phyloP scores from a whole-genome alignment of 2,329 filamentous ascomycete genomes.

The Phialocephala sp. region DNA sequence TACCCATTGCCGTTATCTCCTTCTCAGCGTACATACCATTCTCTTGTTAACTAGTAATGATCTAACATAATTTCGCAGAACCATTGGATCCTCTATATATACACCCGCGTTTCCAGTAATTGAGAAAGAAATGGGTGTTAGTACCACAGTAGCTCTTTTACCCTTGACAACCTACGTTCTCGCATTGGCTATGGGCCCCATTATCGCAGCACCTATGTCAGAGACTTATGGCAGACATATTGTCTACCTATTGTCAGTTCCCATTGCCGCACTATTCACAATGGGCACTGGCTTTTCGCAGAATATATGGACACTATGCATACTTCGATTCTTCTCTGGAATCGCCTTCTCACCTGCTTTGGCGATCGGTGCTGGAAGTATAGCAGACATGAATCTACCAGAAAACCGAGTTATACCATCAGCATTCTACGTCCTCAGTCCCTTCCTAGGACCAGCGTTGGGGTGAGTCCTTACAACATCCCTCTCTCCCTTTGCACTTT shows the following conservation, averaged over 20 bases:
- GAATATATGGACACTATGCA: slow-evolving; percentile 50
- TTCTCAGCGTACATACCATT: slow-evolving; percentile 36
- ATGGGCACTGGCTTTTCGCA: slow-evolving; percentile 68
- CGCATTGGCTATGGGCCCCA: slow-evolving; percentile 65
- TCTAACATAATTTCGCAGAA: slow-evolving; percentile 32
- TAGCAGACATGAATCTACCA: slow-evolving; percentile 55
- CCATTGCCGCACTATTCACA: slow-evolving; percentile 62
- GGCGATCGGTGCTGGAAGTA: slow-evolving; percentile 55
- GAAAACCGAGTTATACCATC: slow-evolving; percentile 51
- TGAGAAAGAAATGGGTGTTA: slow-evolving; percentile 50
- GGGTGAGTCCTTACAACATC: slow-evolving; percentile 47
- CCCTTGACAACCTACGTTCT: slow-evolving; percentile 58
- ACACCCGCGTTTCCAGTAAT: slow-evolving; percentile 53
- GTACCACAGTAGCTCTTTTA: slow-evolving; percentile 51
- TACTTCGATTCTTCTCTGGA: slow-evolving; percentile 55
- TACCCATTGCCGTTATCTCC: slow-evolving; percentile 35
- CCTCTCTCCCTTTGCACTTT: background rate
- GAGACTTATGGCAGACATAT: slow-evolving; percentile 61
- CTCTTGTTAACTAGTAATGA: background rate
- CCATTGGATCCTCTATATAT: slow-evolving; percentile 55
- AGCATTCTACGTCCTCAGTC: slow-evolving; percentile 55
- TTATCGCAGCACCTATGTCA: slow-evolving; percentile 64
- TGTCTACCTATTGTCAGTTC: slow-evolving; percentile 50
- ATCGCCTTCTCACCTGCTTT: slow-evolving; percentile 53
- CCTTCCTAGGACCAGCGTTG: slow-evolving; percentile 58